phyloP scores from a whole-genome alignment of 441 rosid genomes.

The Bruguiera hainesii region DNA sequence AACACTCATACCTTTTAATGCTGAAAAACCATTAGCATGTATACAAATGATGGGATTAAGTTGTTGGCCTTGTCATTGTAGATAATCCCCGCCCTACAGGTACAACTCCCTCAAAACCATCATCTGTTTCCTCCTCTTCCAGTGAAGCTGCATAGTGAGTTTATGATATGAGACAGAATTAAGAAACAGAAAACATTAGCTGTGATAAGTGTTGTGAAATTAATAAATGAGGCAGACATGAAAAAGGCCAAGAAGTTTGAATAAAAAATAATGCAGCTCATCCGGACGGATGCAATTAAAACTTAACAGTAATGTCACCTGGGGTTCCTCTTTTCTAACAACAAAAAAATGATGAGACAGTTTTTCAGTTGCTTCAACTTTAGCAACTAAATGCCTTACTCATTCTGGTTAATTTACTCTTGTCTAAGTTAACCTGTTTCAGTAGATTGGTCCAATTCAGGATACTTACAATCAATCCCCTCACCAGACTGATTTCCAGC shows the following conservation, averaged over 20 bases:
- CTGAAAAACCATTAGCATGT: neutral
- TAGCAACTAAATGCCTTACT: neutral
- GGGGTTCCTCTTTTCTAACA: neutral
- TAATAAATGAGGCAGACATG: neutral
- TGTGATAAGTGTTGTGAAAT: neutral
- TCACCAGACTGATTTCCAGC: constrained; percentile 90
- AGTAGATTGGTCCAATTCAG: neutral
- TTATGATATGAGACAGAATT: neutral
- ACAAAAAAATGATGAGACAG: neutral
- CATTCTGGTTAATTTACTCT: neutral
- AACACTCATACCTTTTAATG: constrained; percentile 24
- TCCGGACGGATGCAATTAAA: neutral
- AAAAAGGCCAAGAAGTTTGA: neutral
- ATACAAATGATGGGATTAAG: constrained; percentile 32
- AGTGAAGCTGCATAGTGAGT: constrained; percentile 42
- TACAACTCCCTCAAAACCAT: constrained; percentile 56
- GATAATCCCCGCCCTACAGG: constrained; percentile 94
- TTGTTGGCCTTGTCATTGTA: constrained; percentile 91
- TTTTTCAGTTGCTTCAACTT: neutral
- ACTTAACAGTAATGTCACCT: neutral
- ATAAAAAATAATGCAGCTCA: neutral
- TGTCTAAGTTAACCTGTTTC: neutral
- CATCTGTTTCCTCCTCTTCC: constrained; percentile 63
- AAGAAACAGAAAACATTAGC: neutral
- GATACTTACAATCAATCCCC: constrained; percentile 47